Evolutionary conservation across 495 filamentous ascomycete genomes (phyloP), one percentile per base, ranked within the genome.

Genomic region (Penicillium cosmopolitanum): DNA sequence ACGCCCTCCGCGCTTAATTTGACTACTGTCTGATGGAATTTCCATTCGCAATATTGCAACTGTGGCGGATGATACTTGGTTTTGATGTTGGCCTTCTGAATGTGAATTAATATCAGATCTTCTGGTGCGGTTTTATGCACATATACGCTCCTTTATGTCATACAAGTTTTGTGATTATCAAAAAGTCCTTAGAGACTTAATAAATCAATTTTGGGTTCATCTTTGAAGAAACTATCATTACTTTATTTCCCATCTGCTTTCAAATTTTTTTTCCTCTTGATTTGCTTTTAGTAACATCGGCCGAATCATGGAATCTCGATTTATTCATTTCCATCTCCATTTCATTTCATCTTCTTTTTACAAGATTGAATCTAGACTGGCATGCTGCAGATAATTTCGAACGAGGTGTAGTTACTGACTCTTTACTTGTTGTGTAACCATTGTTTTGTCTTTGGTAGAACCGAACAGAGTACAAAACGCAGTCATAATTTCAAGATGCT

Each of bases 81-180:
- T 11, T 61, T 55, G 15, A 55, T 61, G 47, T 47, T 61, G 52
- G 33, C 52, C 44, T 52, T 36, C 23, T 47, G n/a, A 34, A 38
- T 55, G 51, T 47, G 51, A 43, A 48, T 60, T 60, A 53, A 40
- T 55, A 38, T 55, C 47, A 50, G 34, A 55, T 44, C 28, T 60
- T 54, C 46, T 23, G 35, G 58, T 60, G 58, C 58, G 13, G 4
- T n/a, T 44, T 54, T 16, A 31, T 44, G 58, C 58, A 60, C 46
- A 60, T 54, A 51, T 51, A 60, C 58, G 58, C 58, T 60, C 58
- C 25, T 44, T 60, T 60, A 34, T 51, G 34, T 55, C 2, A 31
- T 60, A 21, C n/a, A 34, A 60, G 36, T 51, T 31, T 48, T 48
- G 46, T 48, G 46, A 48, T 25, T 48, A 48, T 48, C 42, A 48